Percentiles rank a stretch among this genome's conserved stretches.
phyloP scores from a whole-genome alignment of 768 basidiomycete genomes.

The Filobasidium floriforme region DNA sequence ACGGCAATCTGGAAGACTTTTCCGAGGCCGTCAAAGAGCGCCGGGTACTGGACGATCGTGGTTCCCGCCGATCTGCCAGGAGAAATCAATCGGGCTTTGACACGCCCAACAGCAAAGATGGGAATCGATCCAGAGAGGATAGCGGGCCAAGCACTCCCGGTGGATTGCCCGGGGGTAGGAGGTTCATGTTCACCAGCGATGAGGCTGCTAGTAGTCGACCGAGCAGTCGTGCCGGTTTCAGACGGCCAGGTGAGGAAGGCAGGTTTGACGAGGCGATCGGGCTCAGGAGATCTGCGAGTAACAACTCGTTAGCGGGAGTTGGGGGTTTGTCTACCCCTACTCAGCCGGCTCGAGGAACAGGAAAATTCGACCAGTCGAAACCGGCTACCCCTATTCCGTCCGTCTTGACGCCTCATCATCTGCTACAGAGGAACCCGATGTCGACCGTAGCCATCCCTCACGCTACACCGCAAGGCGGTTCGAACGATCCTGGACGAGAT shows the following conservation, averaged over 20 bases:
- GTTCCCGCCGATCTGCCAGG: constrained; percentile 52
- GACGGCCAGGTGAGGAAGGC: constrained; percentile 60
- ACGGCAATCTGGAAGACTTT: constrained; percentile 75
- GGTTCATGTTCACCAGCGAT: constrained; percentile 46
- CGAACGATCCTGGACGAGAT: constrained; percentile 16
- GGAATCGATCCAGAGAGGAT: constrained; percentile 45
- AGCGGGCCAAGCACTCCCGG: constrained; percentile 34
- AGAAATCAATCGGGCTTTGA: constrained; percentile 22
- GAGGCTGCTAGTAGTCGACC: constrained; percentile 52
- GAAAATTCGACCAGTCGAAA: constrained; percentile 27
- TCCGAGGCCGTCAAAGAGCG: constrained; percentile 83
- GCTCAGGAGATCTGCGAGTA: constrained; percentile 28
- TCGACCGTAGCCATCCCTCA: constrained; percentile 11
- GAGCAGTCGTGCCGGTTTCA: constrained; percentile 78
- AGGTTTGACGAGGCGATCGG: constrained; percentile 26
- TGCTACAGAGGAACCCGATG: constrained; percentile 33
- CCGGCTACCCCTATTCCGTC: constrained; percentile 72
- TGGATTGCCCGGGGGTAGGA: constrained; percentile 24
- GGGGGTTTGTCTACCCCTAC: constrained; percentile 17
- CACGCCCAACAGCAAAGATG: constrained; percentile 27
- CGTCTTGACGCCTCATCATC: constrained; percentile 67
- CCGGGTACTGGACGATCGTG: constrained; percentile 73
- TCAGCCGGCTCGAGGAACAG: constrained; percentile 8
- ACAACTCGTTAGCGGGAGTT: constrained; percentile 15
- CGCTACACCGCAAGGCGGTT: neutral